phyloP scores from a whole-genome alignment of 2,329 filamentous ascomycete genomes.

The Penicillium sp. region DNA sequence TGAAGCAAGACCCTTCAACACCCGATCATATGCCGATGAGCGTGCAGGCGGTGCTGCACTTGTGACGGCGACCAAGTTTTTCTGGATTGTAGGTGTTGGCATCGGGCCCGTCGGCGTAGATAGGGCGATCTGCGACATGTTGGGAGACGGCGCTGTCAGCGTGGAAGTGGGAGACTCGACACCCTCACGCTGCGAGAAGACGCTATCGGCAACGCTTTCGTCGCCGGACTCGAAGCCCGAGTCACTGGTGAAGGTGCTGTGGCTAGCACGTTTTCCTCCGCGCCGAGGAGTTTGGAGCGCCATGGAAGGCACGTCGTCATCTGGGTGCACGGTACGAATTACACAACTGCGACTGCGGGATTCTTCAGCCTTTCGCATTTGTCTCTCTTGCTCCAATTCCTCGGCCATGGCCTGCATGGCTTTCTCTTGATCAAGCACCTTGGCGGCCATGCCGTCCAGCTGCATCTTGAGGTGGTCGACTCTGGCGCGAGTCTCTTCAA shows the following conservation, averaged over 20 bases:
- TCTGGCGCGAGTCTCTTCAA: slow-evolving; percentile 58
- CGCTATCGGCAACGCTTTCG: slow-evolving; percentile 50
- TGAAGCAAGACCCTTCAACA: slow-evolving; percentile 42
- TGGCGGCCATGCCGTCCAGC: slow-evolving; percentile 58
- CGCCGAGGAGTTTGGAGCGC: slow-evolving; percentile 35
- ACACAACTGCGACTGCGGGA: slow-evolving; percentile 34
- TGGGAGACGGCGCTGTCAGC: slow-evolving; percentile 36
- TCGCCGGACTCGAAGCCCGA: slow-evolving; percentile 60
- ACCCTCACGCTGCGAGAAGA: slow-evolving; percentile 44
- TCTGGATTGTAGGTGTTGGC: slow-evolving; percentile 32
- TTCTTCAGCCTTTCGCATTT: slow-evolving; percentile 39
- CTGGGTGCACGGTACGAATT: slow-evolving; percentile 29
- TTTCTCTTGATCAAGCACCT: slow-evolving; percentile 55
- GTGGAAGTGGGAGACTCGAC: slow-evolving; percentile 37
- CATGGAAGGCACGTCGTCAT: slow-evolving; percentile 35
- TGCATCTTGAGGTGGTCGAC: slow-evolving; percentile 59
- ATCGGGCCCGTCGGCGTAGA: slow-evolving; percentile 31
- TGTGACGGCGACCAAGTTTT: slow-evolving; percentile 26
- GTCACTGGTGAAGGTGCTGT: slow-evolving; percentile 48
- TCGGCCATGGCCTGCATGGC: slow-evolving; percentile 53
- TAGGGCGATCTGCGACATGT: slow-evolving; percentile 34
- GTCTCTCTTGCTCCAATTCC: slow-evolving; percentile 47
- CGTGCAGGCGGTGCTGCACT: slow-evolving; percentile 23
- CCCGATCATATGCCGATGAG: slow-evolving; percentile 42
- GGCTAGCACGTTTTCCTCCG: slow-evolving; percentile 38